Percentiles rank a stretch among this genome's conserved stretches.
These are phyloP conservation scores for Aspergillus pseudonomiae DNA, from an alignment of 2,329 filamentous ascomycete species.

Conservation along the genomic window DNA sequence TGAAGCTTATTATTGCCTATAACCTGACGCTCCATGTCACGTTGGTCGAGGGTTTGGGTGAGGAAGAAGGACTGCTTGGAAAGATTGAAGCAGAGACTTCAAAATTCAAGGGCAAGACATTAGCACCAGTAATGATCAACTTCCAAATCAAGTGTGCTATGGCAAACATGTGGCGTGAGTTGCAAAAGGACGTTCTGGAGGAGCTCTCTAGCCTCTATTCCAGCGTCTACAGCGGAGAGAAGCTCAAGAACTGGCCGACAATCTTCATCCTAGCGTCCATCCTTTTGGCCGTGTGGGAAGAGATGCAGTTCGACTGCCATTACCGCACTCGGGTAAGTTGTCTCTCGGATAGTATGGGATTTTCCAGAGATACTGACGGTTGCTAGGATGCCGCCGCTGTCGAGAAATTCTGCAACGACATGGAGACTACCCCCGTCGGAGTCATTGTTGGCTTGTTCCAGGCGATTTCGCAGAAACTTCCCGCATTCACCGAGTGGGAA, in stretches of 20 bases:
- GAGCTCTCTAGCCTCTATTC: slow-evolving; percentile 91
- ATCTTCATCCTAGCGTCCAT: slow-evolving; percentile 98
- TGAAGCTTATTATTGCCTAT: slow-evolving; percentile 94
- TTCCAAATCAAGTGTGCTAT: slow-evolving; percentile 98
- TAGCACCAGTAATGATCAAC: slow-evolving; percentile 98
- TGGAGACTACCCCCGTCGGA: slow-evolving; percentile 94
- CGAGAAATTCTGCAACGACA: slow-evolving; percentile 93
- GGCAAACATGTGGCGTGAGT: slow-evolving; percentile 96
- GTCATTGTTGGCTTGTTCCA: slow-evolving; percentile 97
- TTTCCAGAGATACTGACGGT: slow-evolving; percentile 14
- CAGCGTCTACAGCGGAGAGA: slow-evolving; percentile 96
- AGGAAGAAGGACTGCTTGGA: slow-evolving; percentile 75
- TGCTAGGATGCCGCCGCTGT: slow-evolving; percentile 71
- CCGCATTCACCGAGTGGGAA: slow-evolving; percentile 91
- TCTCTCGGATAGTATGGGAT: background rate
- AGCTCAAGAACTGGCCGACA: slow-evolving; percentile 97
- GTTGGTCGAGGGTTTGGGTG: slow-evolving; percentile 85
- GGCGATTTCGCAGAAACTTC: slow-evolving; percentile 95
- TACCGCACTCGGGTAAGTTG: slow-evolving; percentile 73
- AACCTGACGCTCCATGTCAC: slow-evolving; percentile 94
- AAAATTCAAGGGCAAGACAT: slow-evolving; percentile 85
- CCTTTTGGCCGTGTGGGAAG: slow-evolving; percentile 91
- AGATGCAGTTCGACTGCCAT: slow-evolving; percentile 98
- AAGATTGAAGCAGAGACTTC: slow-evolving; percentile 85
- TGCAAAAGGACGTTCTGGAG: slow-evolving; percentile 94